phyloP scores from a whole-genome alignment of 2,329 filamentous ascomycete genomes.

The Bretziella fagacearum region DNA sequence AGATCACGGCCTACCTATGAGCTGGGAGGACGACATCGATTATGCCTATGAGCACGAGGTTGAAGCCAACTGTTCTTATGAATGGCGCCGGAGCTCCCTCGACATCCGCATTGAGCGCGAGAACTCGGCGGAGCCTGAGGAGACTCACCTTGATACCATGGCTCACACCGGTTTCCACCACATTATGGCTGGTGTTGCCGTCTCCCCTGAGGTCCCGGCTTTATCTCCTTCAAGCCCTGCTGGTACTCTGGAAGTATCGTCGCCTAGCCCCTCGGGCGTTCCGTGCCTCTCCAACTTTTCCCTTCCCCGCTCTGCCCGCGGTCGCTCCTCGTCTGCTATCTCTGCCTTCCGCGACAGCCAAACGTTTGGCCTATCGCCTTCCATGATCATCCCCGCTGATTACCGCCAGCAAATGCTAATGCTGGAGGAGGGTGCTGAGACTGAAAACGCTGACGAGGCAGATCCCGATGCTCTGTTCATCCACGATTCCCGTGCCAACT shows the following conservation, averaged over 20 bases:
- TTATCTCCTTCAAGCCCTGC: constrained; percentile 32
- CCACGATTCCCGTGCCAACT: constrained; percentile 15
- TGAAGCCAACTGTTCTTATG: constrained; percentile 49
- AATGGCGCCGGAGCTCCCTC: constrained; percentile 43
- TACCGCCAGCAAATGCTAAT: constrained; percentile 23
- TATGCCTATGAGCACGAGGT: constrained; percentile 54
- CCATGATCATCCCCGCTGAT: constrained; percentile 44
- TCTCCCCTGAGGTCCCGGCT: constrained; percentile 28
- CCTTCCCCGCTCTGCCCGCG: constrained; percentile 27
- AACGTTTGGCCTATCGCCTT: constrained; percentile 42
- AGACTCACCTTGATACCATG: constrained; percentile 17
- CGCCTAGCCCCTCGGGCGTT: constrained; percentile 27
- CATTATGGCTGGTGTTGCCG: constrained; percentile 7
- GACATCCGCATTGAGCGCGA: constrained; percentile 22
- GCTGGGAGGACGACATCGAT: constrained; percentile 54
- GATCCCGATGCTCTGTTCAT: constrained; percentile 15
- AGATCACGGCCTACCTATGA: constrained; percentile 24
- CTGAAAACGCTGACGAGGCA: constrained; percentile 13
- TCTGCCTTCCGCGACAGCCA: constrained; percentile 40
- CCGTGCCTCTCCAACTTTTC: constrained; percentile 33
- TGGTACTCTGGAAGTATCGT: constrained; percentile 24
- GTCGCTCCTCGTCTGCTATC: constrained; percentile 29
- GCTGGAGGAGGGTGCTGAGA: constrained; percentile 13
- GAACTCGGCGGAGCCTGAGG: constrained; percentile 11
- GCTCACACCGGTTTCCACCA: constrained; percentile 17